These are phyloP conservation scores for Whalleya microplaca DNA, from an alignment of 2,329 filamentous ascomycete genomes.

Conservation along the genomic window DNA sequence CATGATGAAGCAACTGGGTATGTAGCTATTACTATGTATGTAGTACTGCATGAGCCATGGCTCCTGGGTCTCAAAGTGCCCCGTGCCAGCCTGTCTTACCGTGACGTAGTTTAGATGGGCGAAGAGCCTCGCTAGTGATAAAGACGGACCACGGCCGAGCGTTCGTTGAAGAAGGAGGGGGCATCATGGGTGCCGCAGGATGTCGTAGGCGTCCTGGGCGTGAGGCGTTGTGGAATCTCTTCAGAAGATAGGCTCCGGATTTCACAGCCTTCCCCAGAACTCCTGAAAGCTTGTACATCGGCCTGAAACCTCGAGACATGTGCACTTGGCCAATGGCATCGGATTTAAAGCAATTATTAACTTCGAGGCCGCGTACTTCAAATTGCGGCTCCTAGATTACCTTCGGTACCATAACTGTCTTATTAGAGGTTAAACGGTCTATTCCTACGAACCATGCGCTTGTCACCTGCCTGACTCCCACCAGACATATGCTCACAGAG, in stretches of 20 bases:
- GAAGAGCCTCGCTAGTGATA: neutral
- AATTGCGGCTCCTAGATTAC: slow-evolving; percentile 7
- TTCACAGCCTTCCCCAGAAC: neutral
- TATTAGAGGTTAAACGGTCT: slow-evolving; percentile 3
- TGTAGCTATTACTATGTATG: no score
- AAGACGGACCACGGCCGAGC: neutral
- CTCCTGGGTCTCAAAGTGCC: slow-evolving; percentile 8
- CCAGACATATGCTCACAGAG: neutral
- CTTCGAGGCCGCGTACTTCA: slow-evolving; percentile 23
- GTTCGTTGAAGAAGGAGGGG: neutral
- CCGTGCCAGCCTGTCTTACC: slow-evolving; percentile 11
- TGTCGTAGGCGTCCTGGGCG: neutral
- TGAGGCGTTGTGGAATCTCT: neutral
- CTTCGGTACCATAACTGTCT: slow-evolving; percentile 1
- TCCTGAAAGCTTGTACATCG: slow-evolving; percentile 14
- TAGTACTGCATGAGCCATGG: no score
- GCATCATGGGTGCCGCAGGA: neutral
- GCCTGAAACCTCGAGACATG: slow-evolving; percentile 19
- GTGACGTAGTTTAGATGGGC: slow-evolving; percentile 21
- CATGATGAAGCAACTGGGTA: slow-evolving; percentile 12
- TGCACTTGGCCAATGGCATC: slow-evolving; percentile 12
- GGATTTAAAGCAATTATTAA: slow-evolving; percentile 20
- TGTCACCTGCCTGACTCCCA: slow-evolving; percentile 6
- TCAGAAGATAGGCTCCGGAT: neutral
- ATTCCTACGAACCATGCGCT: slow-evolving; percentile 12